Conservation (phyloP, 768 basidiomycete species). For the button mushroom (Agaricus bisporus) region DNA sequence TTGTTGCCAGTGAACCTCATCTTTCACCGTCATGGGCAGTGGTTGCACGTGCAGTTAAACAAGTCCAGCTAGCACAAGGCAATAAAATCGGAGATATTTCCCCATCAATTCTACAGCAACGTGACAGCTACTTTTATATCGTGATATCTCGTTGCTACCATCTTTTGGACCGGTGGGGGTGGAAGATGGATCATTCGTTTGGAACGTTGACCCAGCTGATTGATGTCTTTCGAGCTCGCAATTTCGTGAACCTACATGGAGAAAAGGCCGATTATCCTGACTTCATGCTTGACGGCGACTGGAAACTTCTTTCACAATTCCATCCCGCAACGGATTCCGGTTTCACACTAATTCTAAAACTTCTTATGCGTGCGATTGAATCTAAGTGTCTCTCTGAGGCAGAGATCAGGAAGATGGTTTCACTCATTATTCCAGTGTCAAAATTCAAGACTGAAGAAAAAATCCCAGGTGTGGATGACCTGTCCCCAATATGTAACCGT, state of each 20-base stretch:
- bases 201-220: slow-evolving; percentile 6
- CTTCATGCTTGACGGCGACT: slow-evolving; percentile 9
- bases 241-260: slow-evolving; percentile 6
- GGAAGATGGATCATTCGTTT: slow-evolving; percentile 7
- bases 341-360: slow-evolving; percentile 7
- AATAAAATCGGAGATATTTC: not conserved
- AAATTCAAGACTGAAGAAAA: slow-evolving; percentile 2
- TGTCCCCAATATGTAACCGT: slow-evolving; percentile 10
- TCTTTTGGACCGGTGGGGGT: slow-evolving; percentile 6
- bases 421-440: slow-evolving; percentile 10
- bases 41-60: slow-evolving; percentile 2
- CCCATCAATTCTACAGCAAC: not conserved
- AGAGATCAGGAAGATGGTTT: slow-evolving; percentile 10
- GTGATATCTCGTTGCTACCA: slow-evolving; percentile 9
- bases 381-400: not conserved
- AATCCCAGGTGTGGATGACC: slow-evolving; percentile 5
- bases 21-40: slow-evolving; percentile 7
- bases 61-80: not conserved
- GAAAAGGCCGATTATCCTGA: slow-evolving; percentile 10
- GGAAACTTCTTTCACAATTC: not conserved
- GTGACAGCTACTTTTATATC: slow-evolving; percentile 1
- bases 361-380: slow-evolving; percentile 5
- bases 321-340: not conserved
- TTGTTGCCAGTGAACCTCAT: not conserved
- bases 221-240: slow-evolving; percentile 8